Evolutionary conservation across 2,329 filamentous ascomycete genomes (phyloP).

Genomic region (Alternaria triticimaculans): DNA sequence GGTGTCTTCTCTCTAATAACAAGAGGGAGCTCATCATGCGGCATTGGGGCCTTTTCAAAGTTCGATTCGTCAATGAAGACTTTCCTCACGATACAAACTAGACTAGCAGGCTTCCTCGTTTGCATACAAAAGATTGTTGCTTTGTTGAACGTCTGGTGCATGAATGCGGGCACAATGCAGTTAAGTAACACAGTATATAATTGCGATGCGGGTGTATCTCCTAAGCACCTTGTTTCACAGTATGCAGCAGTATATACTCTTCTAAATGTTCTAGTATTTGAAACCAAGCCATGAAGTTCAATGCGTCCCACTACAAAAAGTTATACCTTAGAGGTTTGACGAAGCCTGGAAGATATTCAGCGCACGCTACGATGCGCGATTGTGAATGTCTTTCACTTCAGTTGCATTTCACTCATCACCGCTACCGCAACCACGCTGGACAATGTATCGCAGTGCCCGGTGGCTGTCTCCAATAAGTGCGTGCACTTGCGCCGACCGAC

Average conservation of each 20-base stretch:
- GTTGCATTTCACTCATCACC: not conserved
- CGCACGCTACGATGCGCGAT: not conserved
- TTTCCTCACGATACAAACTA: not conserved
- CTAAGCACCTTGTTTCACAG: not conserved
- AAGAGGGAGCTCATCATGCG: not conserved
- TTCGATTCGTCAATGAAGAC: not conserved
- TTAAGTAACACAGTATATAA: not conserved
- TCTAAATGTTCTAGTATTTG: not conserved
- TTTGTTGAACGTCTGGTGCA: not conserved
- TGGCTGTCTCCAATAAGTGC: not conserved
- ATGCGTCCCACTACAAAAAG: not conserved
- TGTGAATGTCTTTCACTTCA: not conserved
- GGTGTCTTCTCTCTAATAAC: not conserved
- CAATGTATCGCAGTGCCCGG: not conserved
- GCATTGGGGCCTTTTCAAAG: not conserved
- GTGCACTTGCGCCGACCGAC: not conserved
- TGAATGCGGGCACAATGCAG: not conserved
- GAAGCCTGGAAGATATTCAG: not conserved
- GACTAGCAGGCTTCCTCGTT: not conserved
- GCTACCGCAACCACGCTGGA: not conserved
- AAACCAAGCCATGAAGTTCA: not conserved
- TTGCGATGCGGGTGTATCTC: not conserved
- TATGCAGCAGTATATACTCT: not conserved
- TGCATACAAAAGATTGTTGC: not conserved
- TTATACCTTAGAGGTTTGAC: not conserved